Evolutionary conservation across 768 basidiomycete species (phyloP).

Genomic region (Suillus occidentalis): DNA sequence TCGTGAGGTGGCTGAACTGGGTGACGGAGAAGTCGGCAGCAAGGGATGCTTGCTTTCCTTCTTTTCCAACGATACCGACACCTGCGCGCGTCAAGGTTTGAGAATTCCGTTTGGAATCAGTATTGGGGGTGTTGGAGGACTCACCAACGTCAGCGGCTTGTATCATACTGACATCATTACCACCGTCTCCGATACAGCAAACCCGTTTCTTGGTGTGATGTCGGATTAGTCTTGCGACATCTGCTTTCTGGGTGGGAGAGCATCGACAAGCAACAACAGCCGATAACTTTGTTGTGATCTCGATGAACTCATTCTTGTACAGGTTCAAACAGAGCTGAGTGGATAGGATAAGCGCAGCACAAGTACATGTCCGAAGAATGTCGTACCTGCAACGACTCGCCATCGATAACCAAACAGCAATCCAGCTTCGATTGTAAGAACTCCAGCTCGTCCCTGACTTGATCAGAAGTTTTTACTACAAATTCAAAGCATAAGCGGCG

Average conservation of each 20-base stretch:
- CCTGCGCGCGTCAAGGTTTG: conserved; percentile 44
- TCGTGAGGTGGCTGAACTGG: conserved; percentile 94
- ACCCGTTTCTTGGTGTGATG: conserved; percentile 90
- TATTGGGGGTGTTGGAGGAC: conserved; percentile 33
- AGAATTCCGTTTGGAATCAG: neutral
- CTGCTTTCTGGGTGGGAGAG: conserved; percentile 98
- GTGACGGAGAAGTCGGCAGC: conserved; percentile 98
- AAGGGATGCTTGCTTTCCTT: conserved; percentile 98
- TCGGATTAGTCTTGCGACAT: conserved; percentile 92
- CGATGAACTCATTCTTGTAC: conserved; percentile 93
- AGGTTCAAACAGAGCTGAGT: conserved; percentile 82
- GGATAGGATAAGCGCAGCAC: neutral
- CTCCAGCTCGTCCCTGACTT: conserved; percentile 85
- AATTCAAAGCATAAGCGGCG: conserved; percentile 7
- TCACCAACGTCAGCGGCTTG: conserved; percentile 97
- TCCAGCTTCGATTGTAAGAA: conserved; percentile 93
- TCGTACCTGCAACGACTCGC: conserved; percentile 87
- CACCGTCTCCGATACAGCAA: conserved; percentile 98
- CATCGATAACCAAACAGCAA: conserved; percentile 97
- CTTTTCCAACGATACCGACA: conserved; percentile 97
- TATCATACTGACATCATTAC: conserved; percentile 99
- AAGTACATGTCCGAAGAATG: neutral
- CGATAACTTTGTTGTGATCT: conserved; percentile 93
- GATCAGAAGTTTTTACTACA: conserved; percentile 82
- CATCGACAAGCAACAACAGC: conserved; percentile 98